Evolutionary conservation across 208 protist species (phyloP).

Genomic region (Acanthamoeba divionensis): DNA sequence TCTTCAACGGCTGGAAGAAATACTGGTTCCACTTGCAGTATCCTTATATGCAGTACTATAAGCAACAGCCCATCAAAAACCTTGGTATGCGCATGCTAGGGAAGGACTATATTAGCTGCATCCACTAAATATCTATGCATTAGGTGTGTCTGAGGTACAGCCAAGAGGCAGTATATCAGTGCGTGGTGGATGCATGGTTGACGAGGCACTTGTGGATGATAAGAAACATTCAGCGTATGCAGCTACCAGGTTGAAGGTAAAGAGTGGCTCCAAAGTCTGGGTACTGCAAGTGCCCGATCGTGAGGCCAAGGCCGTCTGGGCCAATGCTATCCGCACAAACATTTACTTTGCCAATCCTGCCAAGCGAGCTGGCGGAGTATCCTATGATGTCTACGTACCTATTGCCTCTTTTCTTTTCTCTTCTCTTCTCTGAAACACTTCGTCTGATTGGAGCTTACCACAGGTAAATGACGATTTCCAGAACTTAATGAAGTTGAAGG

Average conservation of each 20-base stretch:
- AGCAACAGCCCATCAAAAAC: not conserved
- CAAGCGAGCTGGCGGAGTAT: not conserved
- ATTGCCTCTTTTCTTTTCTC: no score
- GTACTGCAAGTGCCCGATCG: not conserved
- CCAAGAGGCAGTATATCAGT: not conserved
- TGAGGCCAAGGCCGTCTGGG: not conserved
- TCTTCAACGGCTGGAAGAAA: slow-evolving; percentile 26
- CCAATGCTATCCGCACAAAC: not conserved
- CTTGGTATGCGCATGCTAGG: not conserved
- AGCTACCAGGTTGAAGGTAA: not conserved
- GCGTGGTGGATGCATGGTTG: not conserved
- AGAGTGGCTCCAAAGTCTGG: not conserved
- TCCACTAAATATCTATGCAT: no score
- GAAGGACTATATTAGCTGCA: no score
- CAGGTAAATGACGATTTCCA: not conserved
- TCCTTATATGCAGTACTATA: not conserved
- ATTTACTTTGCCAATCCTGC: slow-evolving; percentile 30
- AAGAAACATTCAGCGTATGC: not conserved
- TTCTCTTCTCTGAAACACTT: no score
- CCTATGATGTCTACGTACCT: not conserved
- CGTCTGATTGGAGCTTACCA: no score
- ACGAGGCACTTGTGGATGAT: not conserved
- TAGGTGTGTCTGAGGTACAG: not conserved
- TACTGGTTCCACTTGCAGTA: slow-evolving; percentile 3
- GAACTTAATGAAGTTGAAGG: not conserved